These are phyloP conservation scores for Allantophomopsis cytisporea DNA, from an alignment of 2,329 filamentous ascomycete species.

Conservation along the genomic window DNA sequence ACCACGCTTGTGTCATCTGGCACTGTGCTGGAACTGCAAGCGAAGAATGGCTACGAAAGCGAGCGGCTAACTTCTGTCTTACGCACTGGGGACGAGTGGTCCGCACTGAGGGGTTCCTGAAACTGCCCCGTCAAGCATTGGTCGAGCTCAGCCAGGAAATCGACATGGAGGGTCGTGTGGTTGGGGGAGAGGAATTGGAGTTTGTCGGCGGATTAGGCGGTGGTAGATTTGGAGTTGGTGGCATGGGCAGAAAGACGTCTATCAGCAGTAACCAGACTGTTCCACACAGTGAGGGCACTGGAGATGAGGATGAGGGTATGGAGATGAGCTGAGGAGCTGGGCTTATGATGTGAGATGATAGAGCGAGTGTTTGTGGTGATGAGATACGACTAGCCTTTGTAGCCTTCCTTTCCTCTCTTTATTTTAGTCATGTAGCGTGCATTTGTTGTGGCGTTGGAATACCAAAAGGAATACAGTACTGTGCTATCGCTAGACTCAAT, in stretches of 20 bases:
- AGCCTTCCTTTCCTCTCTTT: too few relatives aligned
- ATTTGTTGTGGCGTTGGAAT: too few relatives aligned
- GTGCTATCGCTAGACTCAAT: too few relatives aligned
- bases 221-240: constrained; percentile 31
- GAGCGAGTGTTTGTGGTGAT: not conserved
- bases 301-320: constrained; percentile 52
- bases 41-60: constrained; percentile 86
- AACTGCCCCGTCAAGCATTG: constrained; percentile 63
- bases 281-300: constrained; percentile 35
- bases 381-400: too few relatives aligned
- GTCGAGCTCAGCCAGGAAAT: constrained; percentile 91
- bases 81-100: constrained; percentile 92
- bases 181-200: constrained; percentile 41
- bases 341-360: not conserved
- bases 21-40: constrained; percentile 81
- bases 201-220: constrained; percentile 34
- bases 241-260: constrained; percentile 39
- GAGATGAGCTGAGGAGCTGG: constrained; percentile 27
- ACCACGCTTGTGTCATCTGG: constrained; percentile 93
- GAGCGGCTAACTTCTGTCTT: constrained; percentile 79
- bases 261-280: constrained; percentile 45
- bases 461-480: too few relatives aligned
- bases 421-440: too few relatives aligned
- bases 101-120: constrained; percentile 74
- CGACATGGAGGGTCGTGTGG: constrained; percentile 80